A percentile compares a stretch with the other conserved stretches of the same genome.
Evolutionary conservation across 2,329 filamentous ascomycete genomes (phyloP).

Genomic region (Alternaria viburni): DNA sequence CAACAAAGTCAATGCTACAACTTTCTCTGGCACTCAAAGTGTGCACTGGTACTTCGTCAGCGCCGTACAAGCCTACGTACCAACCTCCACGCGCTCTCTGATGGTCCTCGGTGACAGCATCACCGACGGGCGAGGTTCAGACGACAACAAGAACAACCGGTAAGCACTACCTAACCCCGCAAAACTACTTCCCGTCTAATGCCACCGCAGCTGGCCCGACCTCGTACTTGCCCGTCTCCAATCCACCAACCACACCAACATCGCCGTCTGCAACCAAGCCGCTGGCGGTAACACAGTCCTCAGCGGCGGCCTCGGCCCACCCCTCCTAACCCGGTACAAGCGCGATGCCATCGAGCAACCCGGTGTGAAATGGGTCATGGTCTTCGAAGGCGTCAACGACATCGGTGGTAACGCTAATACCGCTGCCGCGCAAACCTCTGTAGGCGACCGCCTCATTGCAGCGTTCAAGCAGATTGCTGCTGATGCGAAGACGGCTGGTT

Average conservation of each 20-base stretch:
- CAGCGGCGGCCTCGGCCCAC: conserved; percentile 66
- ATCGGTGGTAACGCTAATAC: conserved; percentile 63
- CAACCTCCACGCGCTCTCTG: conserved; percentile 53
- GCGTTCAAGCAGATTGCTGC: conserved; percentile 64
- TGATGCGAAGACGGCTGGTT: conserved; percentile 48
- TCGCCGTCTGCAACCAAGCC: conserved; percentile 69
- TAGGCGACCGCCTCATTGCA: conserved; percentile 60
- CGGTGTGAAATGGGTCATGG: conserved; percentile 66
- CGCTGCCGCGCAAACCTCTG: conserved; percentile 51
- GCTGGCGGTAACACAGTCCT: conserved; percentile 72
- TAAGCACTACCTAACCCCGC: conserved; percentile 40
- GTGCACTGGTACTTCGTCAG: conserved; percentile 60
- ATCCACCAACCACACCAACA: conserved; percentile 50
- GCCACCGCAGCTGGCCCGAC: conserved; percentile 46
- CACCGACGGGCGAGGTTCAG: conserved; percentile 66
- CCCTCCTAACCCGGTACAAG: conserved; percentile 65
- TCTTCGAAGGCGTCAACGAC: conserved; percentile 72
- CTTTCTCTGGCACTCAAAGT: conserved; percentile 33
- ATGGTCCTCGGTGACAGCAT: conserved; percentile 69
- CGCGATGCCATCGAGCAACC: conserved; percentile 66
- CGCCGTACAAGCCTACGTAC: conserved; percentile 61
- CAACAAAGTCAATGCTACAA: conserved; percentile 39
- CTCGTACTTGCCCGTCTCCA: conserved; percentile 54
- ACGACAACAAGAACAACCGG: conserved; percentile 21
- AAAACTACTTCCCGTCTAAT: conserved; percentile 21